Conservation (phyloP, 2,329 filamentous ascomycete species). For the Esteya vermicola region DNA sequence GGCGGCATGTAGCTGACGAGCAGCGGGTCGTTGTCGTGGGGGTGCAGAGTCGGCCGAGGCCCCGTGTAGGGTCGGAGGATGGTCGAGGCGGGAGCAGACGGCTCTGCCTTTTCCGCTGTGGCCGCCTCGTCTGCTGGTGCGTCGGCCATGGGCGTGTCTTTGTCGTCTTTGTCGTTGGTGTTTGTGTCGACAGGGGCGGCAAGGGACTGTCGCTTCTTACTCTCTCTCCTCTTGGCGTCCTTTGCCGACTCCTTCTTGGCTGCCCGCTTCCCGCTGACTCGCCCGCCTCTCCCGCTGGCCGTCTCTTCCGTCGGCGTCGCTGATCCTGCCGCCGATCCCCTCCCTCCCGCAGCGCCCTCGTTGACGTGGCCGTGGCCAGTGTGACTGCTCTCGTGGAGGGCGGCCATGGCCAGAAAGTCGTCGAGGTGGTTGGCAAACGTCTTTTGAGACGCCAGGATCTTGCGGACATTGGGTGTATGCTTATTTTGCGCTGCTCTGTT, state of each 20-base stretch:
- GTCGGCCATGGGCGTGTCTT: conserved; percentile 28
- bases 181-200: no score
- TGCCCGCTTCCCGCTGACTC: neutral
- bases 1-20: conserved; percentile 43
- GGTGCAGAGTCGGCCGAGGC: conserved; percentile 23
- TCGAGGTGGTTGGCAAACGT: conserved; percentile 73
- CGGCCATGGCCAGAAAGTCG: conserved; percentile 55
- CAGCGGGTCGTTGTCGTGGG: conserved; percentile 41
- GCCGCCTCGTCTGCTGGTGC: conserved; percentile 10
- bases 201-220: conserved; percentile 23
- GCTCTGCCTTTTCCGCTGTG: conserved; percentile 9
- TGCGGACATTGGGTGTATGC: conserved; percentile 56
- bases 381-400: conserved; percentile 23
- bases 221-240: neutral
- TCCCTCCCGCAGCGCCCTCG: neutral
- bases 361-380: neutral
- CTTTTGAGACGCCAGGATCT: conserved; percentile 68
- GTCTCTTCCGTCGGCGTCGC: conserved; percentile 2
- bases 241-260: conserved; percentile 3
- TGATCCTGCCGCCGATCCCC: neutral
- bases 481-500: conserved; percentile 28
- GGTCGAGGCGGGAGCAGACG: conserved; percentile 12
- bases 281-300: no score
- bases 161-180: neutral
- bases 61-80: conserved; percentile 21